phyloP scores from a whole-genome alignment of 2,329 filamentous ascomycete species.

The Thermoascus crustaceus region DNA sequence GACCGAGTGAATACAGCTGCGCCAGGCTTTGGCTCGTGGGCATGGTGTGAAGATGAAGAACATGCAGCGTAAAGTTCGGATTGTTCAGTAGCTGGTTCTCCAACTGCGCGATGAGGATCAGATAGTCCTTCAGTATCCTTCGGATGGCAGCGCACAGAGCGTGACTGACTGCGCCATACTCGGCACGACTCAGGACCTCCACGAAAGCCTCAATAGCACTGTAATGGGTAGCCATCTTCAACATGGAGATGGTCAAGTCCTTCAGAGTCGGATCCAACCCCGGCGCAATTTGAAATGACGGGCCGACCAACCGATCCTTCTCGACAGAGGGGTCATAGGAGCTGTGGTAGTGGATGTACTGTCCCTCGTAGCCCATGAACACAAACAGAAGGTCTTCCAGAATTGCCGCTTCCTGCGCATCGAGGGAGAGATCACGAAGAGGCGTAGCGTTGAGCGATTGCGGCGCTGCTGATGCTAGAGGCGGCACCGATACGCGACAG shows the following conservation, averaged over 20 bases:
- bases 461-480: constrained; percentile 59
- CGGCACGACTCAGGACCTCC: constrained; percentile 84
- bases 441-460: constrained; percentile 58
- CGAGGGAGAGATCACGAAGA: constrained; percentile 63
- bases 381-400: constrained; percentile 88
- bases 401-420: constrained; percentile 77
- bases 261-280: constrained; percentile 86
- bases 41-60: constrained; percentile 84
- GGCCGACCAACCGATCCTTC: constrained; percentile 77
- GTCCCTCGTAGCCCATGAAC: constrained; percentile 98
- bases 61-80: constrained; percentile 80
- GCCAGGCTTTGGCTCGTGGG: constrained; percentile 85
- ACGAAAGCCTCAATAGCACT: constrained; percentile 85
- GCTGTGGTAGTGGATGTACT: constrained; percentile 82
- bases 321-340: constrained; percentile 77
- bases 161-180: constrained; percentile 92
- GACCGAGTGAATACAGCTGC: constrained; percentile 78
- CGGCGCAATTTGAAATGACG: constrained; percentile 66
- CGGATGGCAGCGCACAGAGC: constrained; percentile 91
- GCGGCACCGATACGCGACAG: constrained; percentile 54
- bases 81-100: constrained; percentile 90
- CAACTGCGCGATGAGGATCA: constrained; percentile 84
- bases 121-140: constrained; percentile 84
- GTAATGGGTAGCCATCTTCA: constrained; percentile 92
- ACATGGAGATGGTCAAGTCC: constrained; percentile 78